Evolutionary conservation across 306 rosid genomes (phyloP).

Genomic region (Biancaea sappan): DNA sequence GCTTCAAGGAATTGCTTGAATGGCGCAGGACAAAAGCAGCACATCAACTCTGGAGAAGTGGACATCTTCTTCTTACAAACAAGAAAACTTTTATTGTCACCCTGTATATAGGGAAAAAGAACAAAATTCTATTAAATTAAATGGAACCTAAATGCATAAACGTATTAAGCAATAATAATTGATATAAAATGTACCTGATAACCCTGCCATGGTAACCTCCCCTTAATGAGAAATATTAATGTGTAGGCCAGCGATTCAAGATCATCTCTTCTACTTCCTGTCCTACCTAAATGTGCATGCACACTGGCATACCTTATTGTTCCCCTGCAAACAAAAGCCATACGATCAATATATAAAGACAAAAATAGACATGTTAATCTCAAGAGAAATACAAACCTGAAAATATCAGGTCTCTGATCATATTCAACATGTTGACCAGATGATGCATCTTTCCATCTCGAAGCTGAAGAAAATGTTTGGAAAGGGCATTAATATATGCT

Average conservation of each 20-base stretch:
- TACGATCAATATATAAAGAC: conserved; percentile 19
- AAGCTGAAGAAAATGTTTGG: conserved; percentile 58
- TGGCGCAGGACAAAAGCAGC: conserved; percentile 89
- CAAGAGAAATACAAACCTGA: conserved; percentile 56
- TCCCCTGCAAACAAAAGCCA: conserved; percentile 62
- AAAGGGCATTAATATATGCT: conserved; percentile 19
- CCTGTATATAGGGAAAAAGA: conserved; percentile 51
- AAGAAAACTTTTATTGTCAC: conserved; percentile 95
- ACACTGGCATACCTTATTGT: conserved; percentile 96
- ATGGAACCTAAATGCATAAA: conserved; percentile 28
- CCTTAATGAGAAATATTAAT: conserved; percentile 81
- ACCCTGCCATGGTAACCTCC: conserved; percentile 98
- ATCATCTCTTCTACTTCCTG: conserved; percentile 95
- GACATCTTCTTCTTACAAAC: conserved; percentile 96
- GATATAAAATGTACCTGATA: conserved; percentile 65
- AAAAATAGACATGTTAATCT: conserved; percentile 7
- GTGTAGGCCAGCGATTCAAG: conserved; percentile 95
- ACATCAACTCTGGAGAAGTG: conserved; percentile 88
- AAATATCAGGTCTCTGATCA: conserved; percentile 96
- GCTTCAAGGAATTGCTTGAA: conserved; percentile 91
- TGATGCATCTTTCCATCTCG: conserved; percentile 86
- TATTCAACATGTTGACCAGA: conserved; percentile 89
- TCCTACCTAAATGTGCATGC: conserved; percentile 97
- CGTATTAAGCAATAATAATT: background rate
- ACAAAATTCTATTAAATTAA: conserved; percentile 6